Conservation (phyloP, 2,329 filamentous ascomycete species). For the Beauveria caledonica region DNA sequence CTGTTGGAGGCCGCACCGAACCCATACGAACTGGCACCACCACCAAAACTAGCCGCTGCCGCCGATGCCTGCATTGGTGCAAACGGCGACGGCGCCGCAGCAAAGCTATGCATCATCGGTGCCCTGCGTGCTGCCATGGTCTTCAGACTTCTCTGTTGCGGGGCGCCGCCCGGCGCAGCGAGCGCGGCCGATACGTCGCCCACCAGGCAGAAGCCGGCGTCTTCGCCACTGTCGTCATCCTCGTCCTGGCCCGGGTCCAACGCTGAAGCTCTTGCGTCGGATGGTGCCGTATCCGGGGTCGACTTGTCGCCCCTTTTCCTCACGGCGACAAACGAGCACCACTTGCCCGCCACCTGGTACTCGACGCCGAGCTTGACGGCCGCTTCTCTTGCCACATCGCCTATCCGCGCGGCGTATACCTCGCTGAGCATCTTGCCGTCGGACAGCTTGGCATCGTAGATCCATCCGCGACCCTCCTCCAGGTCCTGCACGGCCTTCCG, state of each 20-base stretch:
- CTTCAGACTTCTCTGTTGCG: not conserved
- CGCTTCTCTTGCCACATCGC: conserved; percentile 55
- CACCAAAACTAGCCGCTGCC: not conserved
- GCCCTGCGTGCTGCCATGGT: not conserved
- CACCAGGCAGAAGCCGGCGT: not conserved
- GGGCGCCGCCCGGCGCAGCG: not conserved
- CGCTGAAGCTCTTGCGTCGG: not conserved
- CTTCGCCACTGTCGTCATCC: not conserved
- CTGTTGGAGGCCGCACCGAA: not conserved
- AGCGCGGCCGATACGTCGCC: not conserved
- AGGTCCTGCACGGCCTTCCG: conserved; percentile 60
- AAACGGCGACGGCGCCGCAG: not conserved
- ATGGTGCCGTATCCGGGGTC: not conserved
- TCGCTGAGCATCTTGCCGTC: conserved; percentile 37
- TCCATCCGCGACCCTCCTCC: conserved; percentile 62
- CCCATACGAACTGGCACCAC: not conserved
- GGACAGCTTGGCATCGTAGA: conserved; percentile 40
- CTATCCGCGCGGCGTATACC: conserved; percentile 40
- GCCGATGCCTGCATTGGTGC: not conserved
- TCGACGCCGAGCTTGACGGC: conserved; percentile 56
- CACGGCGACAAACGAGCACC: conserved; percentile 66
- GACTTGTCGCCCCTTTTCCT: not conserved
- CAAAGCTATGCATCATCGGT: too few relatives aligned
- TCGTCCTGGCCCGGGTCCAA: not conserved
- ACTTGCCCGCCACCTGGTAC: conserved; percentile 61